Evolutionary conservation across 2,329 filamentous ascomycete genomes (phyloP).

Genomic region (Aureobasidium sp.): DNA sequence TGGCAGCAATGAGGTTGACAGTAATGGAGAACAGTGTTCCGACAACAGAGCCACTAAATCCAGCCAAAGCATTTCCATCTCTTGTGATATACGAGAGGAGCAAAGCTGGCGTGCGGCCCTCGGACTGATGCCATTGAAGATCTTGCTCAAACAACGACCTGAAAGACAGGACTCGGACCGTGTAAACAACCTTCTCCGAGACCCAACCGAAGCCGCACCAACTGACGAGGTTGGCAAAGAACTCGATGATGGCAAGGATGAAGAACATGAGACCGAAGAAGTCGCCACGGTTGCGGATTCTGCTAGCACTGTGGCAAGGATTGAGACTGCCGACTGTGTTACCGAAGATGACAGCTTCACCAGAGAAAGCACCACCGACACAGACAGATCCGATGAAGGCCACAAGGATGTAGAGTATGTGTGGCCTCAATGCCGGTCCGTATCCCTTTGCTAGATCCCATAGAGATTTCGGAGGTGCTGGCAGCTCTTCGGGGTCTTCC

Average conservation of each 20-base stretch:
- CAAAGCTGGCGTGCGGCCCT: constrained; percentile 52
- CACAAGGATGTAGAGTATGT: constrained; percentile 29
- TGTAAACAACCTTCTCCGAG: constrained; percentile 59
- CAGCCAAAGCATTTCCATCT: constrained; percentile 60
- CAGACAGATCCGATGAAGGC: constrained; percentile 34
- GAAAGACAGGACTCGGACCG: constrained; percentile 56
- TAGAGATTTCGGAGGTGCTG: constrained; percentile 23
- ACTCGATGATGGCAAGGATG: constrained; percentile 52
- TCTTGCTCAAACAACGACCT: constrained; percentile 59
- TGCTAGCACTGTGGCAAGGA: constrained; percentile 43
- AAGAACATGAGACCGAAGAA: constrained; percentile 55
- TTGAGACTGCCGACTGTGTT: constrained; percentile 52
- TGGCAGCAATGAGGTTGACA: constrained; percentile 61
- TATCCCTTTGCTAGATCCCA: constrained; percentile 28
- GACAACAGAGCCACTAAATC: constrained; percentile 63
- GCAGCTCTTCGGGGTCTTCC: constrained; percentile 18
- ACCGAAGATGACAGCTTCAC: constrained; percentile 53
- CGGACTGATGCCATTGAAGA: constrained; percentile 63
- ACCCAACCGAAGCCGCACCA: constrained; percentile 52
- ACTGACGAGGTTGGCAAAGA: constrained; percentile 55
- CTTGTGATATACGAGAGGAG: constrained; percentile 63
- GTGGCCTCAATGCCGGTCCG: constrained; percentile 38
- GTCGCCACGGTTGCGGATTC: constrained; percentile 43
- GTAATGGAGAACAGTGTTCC: constrained; percentile 61
- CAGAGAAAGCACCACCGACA: constrained; percentile 52